phyloP scores from a whole-genome alignment of 805 yeast genomes.

The Sporopachydermia lactativora region DNA sequence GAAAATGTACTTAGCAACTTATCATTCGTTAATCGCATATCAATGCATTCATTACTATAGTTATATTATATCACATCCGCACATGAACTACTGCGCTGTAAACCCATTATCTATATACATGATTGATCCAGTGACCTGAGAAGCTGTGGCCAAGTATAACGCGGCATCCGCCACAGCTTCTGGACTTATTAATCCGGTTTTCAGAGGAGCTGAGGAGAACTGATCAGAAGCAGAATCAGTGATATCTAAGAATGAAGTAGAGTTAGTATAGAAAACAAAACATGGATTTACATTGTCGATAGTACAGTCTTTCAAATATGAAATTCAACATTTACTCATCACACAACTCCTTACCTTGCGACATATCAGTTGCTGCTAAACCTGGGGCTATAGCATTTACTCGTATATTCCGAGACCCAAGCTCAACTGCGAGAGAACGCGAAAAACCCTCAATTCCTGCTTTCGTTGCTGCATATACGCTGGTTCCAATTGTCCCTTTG shows the following conservation, averaged over 20 bases:
- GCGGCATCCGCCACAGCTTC: conserved; percentile 13
- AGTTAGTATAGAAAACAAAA: no score
- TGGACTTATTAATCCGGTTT: conserved; percentile 5
- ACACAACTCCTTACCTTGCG: conserved; percentile 3
- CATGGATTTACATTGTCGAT: no score
- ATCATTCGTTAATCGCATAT: no score
- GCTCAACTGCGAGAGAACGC: conserved; percentile 41
- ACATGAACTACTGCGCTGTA: neutral
- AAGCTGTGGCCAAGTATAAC: conserved; percentile 7
- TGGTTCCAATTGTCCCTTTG: conserved; percentile 38
- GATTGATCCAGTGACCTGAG: conserved; percentile 9
- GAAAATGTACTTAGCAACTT: no score
- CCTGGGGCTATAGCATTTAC: conserved; percentile 64
- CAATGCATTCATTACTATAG: no score
- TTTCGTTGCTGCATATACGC: conserved; percentile 57
- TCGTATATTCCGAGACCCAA: conserved; percentile 35
- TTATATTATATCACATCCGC: no score
- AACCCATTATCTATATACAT: conserved; percentile 12
- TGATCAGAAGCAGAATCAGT: neutral
- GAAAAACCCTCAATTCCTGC: conserved; percentile 58
- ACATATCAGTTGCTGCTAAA: conserved; percentile 51
- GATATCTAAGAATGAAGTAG: no score
- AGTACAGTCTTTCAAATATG: neutral
- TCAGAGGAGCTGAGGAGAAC: conserved; percentile 4
- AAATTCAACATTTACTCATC: neutral